Conservation (phyloP, 768 basidiomycete species). For the Boletus pseudo-olivaceus region DNA sequence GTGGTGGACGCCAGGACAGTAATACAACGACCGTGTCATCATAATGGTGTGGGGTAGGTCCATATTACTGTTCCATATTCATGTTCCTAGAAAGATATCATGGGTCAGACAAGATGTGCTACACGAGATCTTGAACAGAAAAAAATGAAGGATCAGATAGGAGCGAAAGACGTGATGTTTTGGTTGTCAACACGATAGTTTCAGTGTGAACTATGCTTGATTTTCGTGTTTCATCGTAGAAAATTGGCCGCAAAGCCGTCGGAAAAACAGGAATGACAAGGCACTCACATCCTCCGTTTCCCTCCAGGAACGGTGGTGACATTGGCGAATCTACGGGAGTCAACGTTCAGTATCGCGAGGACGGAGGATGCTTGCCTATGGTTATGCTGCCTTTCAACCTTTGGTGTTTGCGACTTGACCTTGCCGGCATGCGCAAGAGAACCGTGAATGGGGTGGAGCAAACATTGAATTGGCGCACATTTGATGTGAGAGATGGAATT, state of each 20-base stretch:
- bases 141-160: slow-evolving; percentile 76
- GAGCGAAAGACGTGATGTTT: slow-evolving; percentile 97
- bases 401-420: slow-evolving; percentile 97
- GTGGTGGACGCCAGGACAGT: neutral
- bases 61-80: slow-evolving; percentile 4
- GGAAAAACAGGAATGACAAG: slow-evolving; percentile 39
- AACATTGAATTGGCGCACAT: too few relatives aligned
- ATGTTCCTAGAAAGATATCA: slow-evolving; percentile 12
- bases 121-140: neutral
- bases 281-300: slow-evolving; percentile 94
- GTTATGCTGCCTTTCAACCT: slow-evolving; percentile 95
- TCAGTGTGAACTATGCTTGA: slow-evolving; percentile 98
- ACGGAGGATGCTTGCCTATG: slow-evolving; percentile 57
- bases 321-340: slow-evolving; percentile 71
- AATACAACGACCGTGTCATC: too few relatives aligned
- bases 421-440: slow-evolving; percentile 99
- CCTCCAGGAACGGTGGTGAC: slow-evolving; percentile 83
- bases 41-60: neutral
- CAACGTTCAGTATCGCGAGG: neutral
- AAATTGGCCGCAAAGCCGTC: slow-evolving; percentile 4
- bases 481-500: too few relatives aligned
- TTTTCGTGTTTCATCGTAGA: slow-evolving; percentile 32
- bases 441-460: too few relatives aligned
- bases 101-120: slow-evolving; percentile 3
- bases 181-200: slow-evolving; percentile 76